Percentiles rank a stretch among this genome's conserved stretches.
Evolutionary conservation across 2,329 filamentous ascomycete genomes (phyloP).

Genomic region (Cercospora sp.): DNA sequence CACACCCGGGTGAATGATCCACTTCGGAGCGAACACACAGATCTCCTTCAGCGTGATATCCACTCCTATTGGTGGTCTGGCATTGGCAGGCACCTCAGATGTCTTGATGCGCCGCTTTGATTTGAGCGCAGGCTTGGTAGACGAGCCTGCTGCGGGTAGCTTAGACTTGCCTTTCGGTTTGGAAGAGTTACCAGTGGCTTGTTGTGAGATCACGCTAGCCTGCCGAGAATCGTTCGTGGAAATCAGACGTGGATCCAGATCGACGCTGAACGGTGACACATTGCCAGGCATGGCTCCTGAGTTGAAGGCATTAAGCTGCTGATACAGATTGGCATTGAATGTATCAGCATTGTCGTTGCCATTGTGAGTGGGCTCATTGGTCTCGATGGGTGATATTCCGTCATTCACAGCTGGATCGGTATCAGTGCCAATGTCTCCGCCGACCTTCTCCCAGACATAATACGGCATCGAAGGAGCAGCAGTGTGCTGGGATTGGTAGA

Average conservation of each 20-base stretch:
- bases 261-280: not conserved
- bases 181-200: not conserved
- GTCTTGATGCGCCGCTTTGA: not conserved
- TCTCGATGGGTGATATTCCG: not conserved
- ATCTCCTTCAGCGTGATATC: not conserved
- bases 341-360: not conserved
- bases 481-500: not conserved
- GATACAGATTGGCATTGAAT: not conserved
- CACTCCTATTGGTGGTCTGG: not conserved
- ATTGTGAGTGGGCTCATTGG: not conserved
- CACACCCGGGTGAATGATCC: not conserved
- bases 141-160: not conserved
- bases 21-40: not conserved
- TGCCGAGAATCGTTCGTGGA: not conserved
- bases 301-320: not conserved
- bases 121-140: not conserved
- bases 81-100: not conserved
- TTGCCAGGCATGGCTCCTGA: not conserved
- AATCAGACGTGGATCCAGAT: not conserved
- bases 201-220: not conserved
- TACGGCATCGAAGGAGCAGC: not conserved
- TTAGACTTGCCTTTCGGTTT: not conserved
- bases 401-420: not conserved
- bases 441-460: not conserved
- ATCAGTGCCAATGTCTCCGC: not conserved